Conservation (phyloP, 2,329 filamentous ascomycete species). For the Ophiostoma ips region DNA sequence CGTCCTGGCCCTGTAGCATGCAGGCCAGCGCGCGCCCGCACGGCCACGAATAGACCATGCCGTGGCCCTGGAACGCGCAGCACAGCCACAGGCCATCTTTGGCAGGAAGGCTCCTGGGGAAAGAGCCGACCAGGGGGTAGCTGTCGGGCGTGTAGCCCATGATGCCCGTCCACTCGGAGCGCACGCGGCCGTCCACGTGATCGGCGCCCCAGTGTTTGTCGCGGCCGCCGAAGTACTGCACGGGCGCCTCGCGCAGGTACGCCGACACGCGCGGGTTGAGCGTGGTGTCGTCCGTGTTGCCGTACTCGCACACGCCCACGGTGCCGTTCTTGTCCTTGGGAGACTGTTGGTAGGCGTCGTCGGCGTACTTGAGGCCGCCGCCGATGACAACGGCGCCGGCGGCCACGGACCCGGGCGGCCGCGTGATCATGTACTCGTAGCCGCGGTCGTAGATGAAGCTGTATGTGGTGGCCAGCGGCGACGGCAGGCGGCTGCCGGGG, state of each 20-base stretch:
- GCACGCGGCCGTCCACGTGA: constrained; percentile 25
- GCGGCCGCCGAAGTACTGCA: constrained; percentile 39
- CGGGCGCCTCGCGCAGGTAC: constrained; percentile 30
- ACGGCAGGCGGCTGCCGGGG: constrained; percentile 22
- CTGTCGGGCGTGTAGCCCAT: constrained; percentile 42
- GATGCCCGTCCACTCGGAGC: constrained; percentile 36
- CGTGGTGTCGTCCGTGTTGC: constrained; percentile 40
- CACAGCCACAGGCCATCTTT: constrained; percentile 34
- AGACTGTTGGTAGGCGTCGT: constrained; percentile 19
- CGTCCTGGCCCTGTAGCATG: constrained; percentile 32
- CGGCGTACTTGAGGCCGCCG: constrained; percentile 30
- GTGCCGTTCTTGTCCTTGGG: background rate
- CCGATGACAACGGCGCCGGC: constrained; percentile 47
- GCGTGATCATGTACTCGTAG: constrained; percentile 54
- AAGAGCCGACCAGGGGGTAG: constrained; percentile 36
- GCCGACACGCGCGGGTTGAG: constrained; percentile 36
- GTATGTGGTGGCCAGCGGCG: constrained; percentile 35
- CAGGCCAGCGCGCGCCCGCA: constrained; percentile 41
- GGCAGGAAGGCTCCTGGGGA: constrained; percentile 23
- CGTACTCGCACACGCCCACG: constrained; percentile 33
- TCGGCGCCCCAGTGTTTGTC: constrained; percentile 31
- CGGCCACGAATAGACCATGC: constrained; percentile 50
- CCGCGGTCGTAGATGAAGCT: constrained; percentile 46
- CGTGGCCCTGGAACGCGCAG: constrained; percentile 51
- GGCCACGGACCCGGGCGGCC: constrained; percentile 29